Evolutionary conservation across 352 stramenopile species (phyloP), one percentile per base, ranked within the genome.

Genomic region (Phytopythium boreale): DNA sequence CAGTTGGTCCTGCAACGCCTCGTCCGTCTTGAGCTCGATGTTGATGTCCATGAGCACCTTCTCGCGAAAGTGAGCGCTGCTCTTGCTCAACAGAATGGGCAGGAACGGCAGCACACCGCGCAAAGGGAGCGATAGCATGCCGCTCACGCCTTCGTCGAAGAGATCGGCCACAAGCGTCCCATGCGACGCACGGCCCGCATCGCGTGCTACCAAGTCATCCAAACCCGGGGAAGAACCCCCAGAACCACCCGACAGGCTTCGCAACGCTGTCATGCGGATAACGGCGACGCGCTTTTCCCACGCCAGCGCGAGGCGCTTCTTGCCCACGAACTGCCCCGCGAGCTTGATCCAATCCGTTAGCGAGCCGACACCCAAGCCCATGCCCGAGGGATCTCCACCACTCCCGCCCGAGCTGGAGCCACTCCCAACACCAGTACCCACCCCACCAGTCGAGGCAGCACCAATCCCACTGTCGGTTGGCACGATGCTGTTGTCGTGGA

Each of bases 41-140:
- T 90, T 94, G 47, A 96, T 84, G n/a, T 94, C 86, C 84, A 96
- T 93, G 12, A 96, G 70, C 11, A 93, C 77, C 43, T 90, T 88
- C 56, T 96, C 87, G 2, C 87, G 80, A 57, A 86, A 82, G 31
- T 68, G 63, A 0, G 72, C 57, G 2, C 77, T 86, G n/a, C 77
- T 82, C 31, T 76, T 76, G 2, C 72, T 71, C 9, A 96, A 61
- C 17, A 94, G 63, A 46, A 83, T 73, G 0, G 87, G 84, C 36
- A 96, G 60, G 56, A 93, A 96, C 14, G 86, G 82, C 24, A 96
- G 62, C 20, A 91, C 80, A 0, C 81, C 81, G 27, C 79, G 76
- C 19, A 96, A 50, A 8, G 87, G 87, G 0, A 95, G 67, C 55
- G 67, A 75, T 19, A 92, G 49, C 26, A 93, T 87, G 2, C 72